phyloP scores from a whole-genome alignment of 805 yeast species.

The Naumovozyma dairenensis region DNA sequence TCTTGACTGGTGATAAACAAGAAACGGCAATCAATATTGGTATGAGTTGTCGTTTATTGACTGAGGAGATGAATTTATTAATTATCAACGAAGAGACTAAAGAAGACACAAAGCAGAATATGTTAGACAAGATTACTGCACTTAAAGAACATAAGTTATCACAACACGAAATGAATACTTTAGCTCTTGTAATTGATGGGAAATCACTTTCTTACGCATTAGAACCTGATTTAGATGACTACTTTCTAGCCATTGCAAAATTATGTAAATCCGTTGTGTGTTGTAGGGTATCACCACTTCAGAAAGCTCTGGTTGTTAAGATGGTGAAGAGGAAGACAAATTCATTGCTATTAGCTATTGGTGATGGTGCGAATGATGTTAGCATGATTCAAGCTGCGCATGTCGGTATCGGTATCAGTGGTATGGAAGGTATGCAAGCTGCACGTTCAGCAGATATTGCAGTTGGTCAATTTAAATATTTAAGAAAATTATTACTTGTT shows the following conservation, averaged over 20 bases:
- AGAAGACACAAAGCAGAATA: constrained; percentile 65
- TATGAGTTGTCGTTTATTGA: constrained; percentile 87
- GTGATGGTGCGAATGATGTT: constrained; percentile 99
- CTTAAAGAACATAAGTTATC: constrained; percentile 57
- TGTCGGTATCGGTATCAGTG: constrained; percentile 97
- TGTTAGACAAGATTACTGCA: constrained; percentile 66
- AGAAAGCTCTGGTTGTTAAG: constrained; percentile 91
- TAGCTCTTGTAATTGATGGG: constrained; percentile 92
- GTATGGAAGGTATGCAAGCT: constrained; percentile 99
- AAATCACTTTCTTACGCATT: constrained; percentile 80
- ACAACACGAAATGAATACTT: constrained; percentile 58
- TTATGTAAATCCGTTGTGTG: constrained; percentile 93
- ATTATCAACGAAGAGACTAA: constrained; percentile 79
- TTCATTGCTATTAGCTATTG: constrained; percentile 77
- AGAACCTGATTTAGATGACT: constrained; percentile 68
- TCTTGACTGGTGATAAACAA: constrained; percentile 94
- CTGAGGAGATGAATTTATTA: constrained; percentile 92
- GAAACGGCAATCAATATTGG: constrained; percentile 98
- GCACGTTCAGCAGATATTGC: constrained; percentile 97
- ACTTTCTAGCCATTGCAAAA: constrained; percentile 69
- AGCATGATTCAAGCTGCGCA: constrained; percentile 99
- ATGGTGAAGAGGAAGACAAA: constrained; percentile 76
- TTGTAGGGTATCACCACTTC: constrained; percentile 95
- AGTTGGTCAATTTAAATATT: constrained; percentile 86
- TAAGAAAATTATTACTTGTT: constrained; percentile 73